Conservation (phyloP, 805 yeast species). For the Zygosaccharomyces bisporus region DNA sequence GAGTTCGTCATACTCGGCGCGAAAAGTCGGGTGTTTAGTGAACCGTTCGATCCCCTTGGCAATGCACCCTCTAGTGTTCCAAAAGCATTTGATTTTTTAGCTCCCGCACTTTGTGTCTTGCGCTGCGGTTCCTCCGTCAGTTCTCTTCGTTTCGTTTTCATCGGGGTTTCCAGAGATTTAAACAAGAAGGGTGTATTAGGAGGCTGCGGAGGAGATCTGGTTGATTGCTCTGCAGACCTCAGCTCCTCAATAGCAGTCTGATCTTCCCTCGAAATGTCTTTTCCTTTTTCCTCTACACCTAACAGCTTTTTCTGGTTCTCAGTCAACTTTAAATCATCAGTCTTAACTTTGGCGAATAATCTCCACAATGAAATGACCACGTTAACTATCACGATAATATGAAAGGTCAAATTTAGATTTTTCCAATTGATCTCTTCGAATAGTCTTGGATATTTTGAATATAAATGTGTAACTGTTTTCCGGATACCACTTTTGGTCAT, state of each 20-base stretch:
- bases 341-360: conserved; percentile 32
- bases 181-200: conserved; percentile 29
- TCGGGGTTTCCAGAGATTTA: conserved; percentile 29
- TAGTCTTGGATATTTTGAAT: conserved; percentile 11
- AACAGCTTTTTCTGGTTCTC: conserved; percentile 35
- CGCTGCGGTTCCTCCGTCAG: conserved; percentile 23
- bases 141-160: conserved; percentile 18
- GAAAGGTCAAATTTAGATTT: conserved; percentile 26
- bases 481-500: conserved; percentile 13
- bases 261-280: neutral
- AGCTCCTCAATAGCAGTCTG: neutral
- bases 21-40: neutral
- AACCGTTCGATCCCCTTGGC: conserved; percentile 4
- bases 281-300: conserved; percentile 27
- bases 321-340: conserved; percentile 34
- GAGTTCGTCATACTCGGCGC: conserved; percentile 16
- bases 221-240: neutral
- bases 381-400: conserved; percentile 32
- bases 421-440: conserved; percentile 17
- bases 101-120: conserved; percentile 22
- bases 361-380: conserved; percentile 32
- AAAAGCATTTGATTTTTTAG: conserved; percentile 29
- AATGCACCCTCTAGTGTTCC: conserved; percentile 14
- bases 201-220: conserved; percentile 6
- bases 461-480: conserved; percentile 6